Evolutionary conservation across 1,139 yeast species (phyloP), one percentile per base, ranked within the genome.

Genomic region (Candida albicans): DNA sequence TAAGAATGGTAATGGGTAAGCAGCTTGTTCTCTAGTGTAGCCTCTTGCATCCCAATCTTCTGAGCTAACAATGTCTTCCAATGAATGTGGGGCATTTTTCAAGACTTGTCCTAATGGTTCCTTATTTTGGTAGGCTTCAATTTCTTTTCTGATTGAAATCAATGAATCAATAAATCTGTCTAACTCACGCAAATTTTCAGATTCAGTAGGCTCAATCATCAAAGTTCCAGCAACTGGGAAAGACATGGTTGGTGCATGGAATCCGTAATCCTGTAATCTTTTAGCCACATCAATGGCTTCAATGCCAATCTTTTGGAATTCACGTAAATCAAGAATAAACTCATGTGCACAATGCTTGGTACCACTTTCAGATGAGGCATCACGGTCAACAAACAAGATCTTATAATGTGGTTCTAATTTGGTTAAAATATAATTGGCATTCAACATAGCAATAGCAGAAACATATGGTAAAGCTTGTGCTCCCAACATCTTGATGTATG

Each of bases 201-300:
- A 84, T 68, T 93, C 99, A 4, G 99, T 93, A 47, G 99, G 99
- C 69, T 93, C 99, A 53, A 93, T 84, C 99, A 93, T 93, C 55
- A 93, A 77, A 3, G 99, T 93, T 49, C 96, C 96, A 10, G 97
- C 91, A 42, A 93, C 96, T 18, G 99, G 99, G 87, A 95, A 93
- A 1, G 98, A 93, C 89, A 93, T 84, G 40, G 99, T 93, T 53
- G 99, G 99, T 0, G 97, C 97, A 66, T 93, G 99, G 83, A 93
- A 93, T 1, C 98, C 97, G 62, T 91, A 93, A 68, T 93, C 99
- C 68, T 93, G 98, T 50, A 93, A 78, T 66, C 99, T 82, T 73
- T 93, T 93, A 48, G 99, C 98, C 48, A 93, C 84, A 63, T 93
- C 99, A 57, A 91, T 89, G 24, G 97, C 98, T 66, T 93, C 98